Base-by-base conservation (phyloP, 148 eudicot species). In the Selenicereus undatus region DNA sequence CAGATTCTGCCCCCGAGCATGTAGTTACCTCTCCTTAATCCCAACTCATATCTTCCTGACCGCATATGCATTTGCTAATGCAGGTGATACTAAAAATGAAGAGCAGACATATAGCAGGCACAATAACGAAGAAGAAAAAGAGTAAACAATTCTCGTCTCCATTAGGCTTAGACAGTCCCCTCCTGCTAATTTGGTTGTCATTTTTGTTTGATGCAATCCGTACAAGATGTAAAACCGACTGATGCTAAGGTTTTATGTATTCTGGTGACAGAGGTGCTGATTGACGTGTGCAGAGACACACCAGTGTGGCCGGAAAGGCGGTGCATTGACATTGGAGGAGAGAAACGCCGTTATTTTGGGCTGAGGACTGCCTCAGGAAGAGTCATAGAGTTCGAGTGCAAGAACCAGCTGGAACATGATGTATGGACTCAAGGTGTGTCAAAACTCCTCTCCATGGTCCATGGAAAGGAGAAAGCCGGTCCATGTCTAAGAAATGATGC, bases 71-170 rank as follows among this genome's bases (percentile, higher is more conserved):
- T 81, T 58, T 66, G 64, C 29, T 48, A 71, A 71, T 81, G 82
- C 87, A 93, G 95, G 98, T 94, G 76, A 84, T 91, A 83, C 87
- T 94, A 80, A 94, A 94, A 86, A 92, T 94, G 98, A 94, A 92
- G 91, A 94, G 98, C 75, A 90, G 81, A 83, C 92, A 90, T 82
- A 92, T 87, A 30, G 97, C 81, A 21, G 92, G 88, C 27, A 87
- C 93, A 58, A 80, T 90, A 36, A 92, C 97, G 79, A 94, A 92
- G 87, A 94, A 92, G 91, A 92, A 92, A 75, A 94, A 92, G 85
- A 90, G 98, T 94, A 89, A 83, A 24, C 84, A 64, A 5, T n/a
- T 64, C 27, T 68, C 65, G 20, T 24, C 52, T 12, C 13, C 13
- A 8, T 48, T 48, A 48, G 5, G 52, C 52, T 10, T 9, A 48